These are phyloP conservation scores for Asclepias syriaca DNA, from an alignment of 257 asterid genomes.

Conservation along the genomic window DNA sequence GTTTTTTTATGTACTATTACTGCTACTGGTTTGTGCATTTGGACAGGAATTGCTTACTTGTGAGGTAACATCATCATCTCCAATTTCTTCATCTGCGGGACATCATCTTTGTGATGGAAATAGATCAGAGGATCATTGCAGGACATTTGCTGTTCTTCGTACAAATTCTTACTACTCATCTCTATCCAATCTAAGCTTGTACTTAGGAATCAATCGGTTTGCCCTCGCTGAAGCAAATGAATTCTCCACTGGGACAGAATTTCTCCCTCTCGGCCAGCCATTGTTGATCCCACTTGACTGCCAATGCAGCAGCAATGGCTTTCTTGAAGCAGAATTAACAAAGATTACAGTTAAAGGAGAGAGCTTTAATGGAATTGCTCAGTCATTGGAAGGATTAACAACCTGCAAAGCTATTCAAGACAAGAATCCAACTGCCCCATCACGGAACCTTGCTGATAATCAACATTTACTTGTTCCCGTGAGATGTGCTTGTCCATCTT, in stretches of 20 bases:
- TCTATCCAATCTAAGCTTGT: constrained; percentile 37
- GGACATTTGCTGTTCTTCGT: constrained; percentile 40
- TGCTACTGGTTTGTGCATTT: constrained; percentile 18
- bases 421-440: constrained; percentile 31
- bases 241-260: constrained; percentile 26
- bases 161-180: constrained; percentile 45
- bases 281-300: constrained; percentile 52
- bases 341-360: constrained; percentile 41
- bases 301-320: constrained; percentile 23
- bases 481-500: constrained; percentile 53
- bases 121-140: constrained; percentile 23
- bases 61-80: constrained; percentile 26
- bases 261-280: constrained; percentile 27
- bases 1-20: constrained; percentile 3
- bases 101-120: constrained; percentile 27
- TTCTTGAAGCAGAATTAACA: constrained; percentile 37
- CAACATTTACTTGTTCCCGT: constrained; percentile 27
- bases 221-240: constrained; percentile 43
- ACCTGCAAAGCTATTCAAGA: constrained; percentile 39
- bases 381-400: constrained; percentile 48
- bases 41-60: constrained; percentile 33
- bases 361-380: constrained; percentile 42
- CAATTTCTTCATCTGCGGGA: constrained; percentile 21
- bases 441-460: constrained; percentile 33
- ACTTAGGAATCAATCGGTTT: constrained; percentile 27